Conservation (phyloP, 306 rosid species). For the Carpinus viminea region DNA sequence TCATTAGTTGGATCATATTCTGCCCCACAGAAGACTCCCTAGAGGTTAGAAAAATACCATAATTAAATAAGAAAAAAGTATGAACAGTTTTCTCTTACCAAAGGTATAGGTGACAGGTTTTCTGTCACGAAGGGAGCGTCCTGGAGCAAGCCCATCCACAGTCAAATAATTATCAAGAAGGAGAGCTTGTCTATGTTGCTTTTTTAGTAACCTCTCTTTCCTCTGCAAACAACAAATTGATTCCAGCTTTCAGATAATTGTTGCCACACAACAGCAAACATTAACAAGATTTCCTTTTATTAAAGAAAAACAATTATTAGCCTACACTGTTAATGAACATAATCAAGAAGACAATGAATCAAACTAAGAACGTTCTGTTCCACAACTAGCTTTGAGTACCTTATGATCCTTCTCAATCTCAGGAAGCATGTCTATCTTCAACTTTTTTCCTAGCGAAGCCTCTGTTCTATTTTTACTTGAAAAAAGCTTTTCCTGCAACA, state of each 20-base stretch:
- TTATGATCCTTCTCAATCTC: constrained; percentile 98
- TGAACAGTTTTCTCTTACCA: constrained; percentile 54
- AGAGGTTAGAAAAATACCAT: background rate
- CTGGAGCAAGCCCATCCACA: constrained; percentile 84
- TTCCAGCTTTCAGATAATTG: constrained; percentile 10
- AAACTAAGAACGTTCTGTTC: constrained; percentile 3
- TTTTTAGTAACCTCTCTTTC: constrained; percentile 90
- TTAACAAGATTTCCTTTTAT: background rate
- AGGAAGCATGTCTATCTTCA: constrained; percentile 94
- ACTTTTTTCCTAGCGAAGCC: constrained; percentile 82
- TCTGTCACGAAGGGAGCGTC: constrained; percentile 98
- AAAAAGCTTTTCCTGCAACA: constrained; percentile 88
- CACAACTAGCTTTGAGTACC: constrained; percentile 48
- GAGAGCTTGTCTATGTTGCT: constrained; percentile 95
- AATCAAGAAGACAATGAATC: constrained; percentile 6
- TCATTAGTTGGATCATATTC: background rate
- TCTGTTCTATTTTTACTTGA: constrained; percentile 87
- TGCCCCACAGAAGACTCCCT: background rate
- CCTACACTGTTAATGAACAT: constrained; percentile 19
- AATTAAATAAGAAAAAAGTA: constrained; percentile 8
- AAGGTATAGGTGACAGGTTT: constrained; percentile 97
- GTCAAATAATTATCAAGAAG: constrained; percentile 82
- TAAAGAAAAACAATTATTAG: background rate
- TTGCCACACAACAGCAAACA: constrained; percentile 1
- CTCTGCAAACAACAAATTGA: constrained; percentile 49